Conservation (phyloP, 2,329 filamentous ascomycete species). For the Colletotrichum sp. region DNA sequence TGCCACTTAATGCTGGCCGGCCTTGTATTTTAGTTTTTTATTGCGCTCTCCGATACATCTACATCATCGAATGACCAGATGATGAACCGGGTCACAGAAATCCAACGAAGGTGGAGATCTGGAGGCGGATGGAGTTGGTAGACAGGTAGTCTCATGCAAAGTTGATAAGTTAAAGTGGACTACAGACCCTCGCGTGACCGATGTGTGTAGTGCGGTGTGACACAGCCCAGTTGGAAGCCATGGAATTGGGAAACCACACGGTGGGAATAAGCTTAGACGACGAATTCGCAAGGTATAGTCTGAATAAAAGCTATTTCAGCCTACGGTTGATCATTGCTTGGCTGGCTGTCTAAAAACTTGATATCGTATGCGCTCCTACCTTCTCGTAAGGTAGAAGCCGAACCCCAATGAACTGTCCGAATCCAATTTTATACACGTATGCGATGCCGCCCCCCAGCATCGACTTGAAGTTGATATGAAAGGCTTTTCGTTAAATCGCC, state of each 20-base stretch:
- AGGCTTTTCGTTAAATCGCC: neutral
- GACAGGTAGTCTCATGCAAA: constrained; percentile 20
- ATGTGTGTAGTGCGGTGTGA: neutral
- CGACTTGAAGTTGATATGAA: neutral
- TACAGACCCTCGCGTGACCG: neutral
- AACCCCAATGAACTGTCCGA: neutral
- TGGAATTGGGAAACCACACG: neutral
- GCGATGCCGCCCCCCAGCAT: neutral
- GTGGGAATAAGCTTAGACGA: neutral
- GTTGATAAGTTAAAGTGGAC: neutral
- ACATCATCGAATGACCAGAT: constrained; percentile 28
- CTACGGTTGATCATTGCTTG: neutral
- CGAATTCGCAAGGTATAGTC: neutral
- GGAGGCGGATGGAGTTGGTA: constrained; percentile 23
- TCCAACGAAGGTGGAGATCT: constrained; percentile 3
- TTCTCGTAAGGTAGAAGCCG: neutral
- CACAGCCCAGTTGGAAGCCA: neutral
- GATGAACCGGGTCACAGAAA: neutral
- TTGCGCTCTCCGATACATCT: constrained; percentile 38
- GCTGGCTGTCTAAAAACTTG: neutral
- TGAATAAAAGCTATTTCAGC: neutral
- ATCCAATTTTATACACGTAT: neutral
- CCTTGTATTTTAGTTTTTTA: constrained; percentile 55
- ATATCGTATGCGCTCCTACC: neutral
- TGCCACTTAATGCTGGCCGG: constrained; percentile 22